Evolutionary conservation across 2,329 filamentous ascomycete genomes (phyloP), one percentile per base, ranked within the genome.

Genomic region (Colletotrichum somersetense): DNA sequence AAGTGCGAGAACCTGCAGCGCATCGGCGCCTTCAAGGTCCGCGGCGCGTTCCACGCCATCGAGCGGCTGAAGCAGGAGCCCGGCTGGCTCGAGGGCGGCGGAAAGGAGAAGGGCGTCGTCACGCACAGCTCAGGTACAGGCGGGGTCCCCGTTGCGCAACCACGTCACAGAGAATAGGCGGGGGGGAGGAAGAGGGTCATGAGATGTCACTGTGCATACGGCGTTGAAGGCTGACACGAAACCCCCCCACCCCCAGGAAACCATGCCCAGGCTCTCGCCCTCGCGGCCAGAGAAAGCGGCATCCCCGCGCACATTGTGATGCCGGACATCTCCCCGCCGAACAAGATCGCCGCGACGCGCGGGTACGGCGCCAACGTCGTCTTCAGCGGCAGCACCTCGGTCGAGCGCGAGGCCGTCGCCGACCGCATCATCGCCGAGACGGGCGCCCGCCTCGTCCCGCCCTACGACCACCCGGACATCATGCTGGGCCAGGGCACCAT

Each of bases 1-100:
- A 98, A 98, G 85, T 97, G 94, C 81, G 96, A 98, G 85, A 98
- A 98, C 81, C 85, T 94, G 71, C 96, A 98, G 85, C 90, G 91
- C 67, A 91, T 97, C 66, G 96, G 96, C 63, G 96, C 96, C 1
- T 98, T 98, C 86, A 98, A 98, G 84, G 92, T 91, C 20, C 87
- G 96, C 8, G 96, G 96, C 6, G 96, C 95, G 0, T 98, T 97
- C 77, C 94, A 98, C 81, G 95, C 95, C 0, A 79, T 97, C 48
- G 87, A 91, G 77, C 83, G 92, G 68, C 82, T 97, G 78, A 90
- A 92, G 78, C 81, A 80, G 74, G 88, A 91, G 76, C 83, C 87
- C 5, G 91, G 89, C 1, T 89, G 89, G 82, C 85, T 91, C 48
- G 89, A 89, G 74, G 87, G 85, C 18, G 87, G 87, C 3, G 87